Conservation (phyloP, 495 filamentous ascomycete species). For the Hyaloscypha variabilis region DNA sequence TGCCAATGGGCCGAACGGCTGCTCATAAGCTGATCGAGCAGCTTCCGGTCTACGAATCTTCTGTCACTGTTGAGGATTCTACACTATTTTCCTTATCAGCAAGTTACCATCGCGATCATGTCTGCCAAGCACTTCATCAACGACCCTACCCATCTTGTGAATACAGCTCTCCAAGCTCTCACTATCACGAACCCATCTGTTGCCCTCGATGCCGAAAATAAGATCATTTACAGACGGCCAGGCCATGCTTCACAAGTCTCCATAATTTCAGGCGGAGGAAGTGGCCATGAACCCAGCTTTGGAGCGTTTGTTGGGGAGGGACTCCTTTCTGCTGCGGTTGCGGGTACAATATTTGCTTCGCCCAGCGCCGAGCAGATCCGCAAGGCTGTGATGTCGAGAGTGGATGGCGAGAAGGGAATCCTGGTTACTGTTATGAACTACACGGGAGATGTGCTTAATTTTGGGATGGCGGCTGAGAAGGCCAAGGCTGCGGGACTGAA, state of each 20-base stretch:
- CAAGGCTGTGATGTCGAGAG: slow-evolving; percentile 69
- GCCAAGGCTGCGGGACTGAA: slow-evolving; percentile 77
- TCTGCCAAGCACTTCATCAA: slow-evolving; percentile 90
- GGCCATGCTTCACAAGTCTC: slow-evolving; percentile 55
- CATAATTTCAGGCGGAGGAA: slow-evolving; percentile 87
- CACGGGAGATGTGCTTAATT: slow-evolving; percentile 89
- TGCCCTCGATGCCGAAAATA: slow-evolving; percentile 77
- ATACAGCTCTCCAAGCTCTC: slow-evolving; percentile 72
- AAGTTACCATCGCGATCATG: slow-evolving; percentile 35
- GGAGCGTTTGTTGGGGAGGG: slow-evolving; percentile 68
- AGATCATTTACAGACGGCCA: slow-evolving; percentile 82
- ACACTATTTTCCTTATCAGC: not conserved
- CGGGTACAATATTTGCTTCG: slow-evolving; percentile 91
- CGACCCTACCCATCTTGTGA: slow-evolving; percentile 79
- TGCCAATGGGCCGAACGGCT: not conserved
- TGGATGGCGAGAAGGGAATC: slow-evolving; percentile 72
- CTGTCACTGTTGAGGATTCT: not conserved
- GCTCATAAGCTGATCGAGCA: not conserved
- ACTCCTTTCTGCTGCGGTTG: slow-evolving; percentile 82
- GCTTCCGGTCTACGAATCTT: not conserved
- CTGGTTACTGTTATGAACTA: slow-evolving; percentile 72
- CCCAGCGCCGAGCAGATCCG: slow-evolving; percentile 88
- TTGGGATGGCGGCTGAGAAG: slow-evolving; percentile 94
- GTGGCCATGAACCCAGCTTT: slow-evolving; percentile 92
- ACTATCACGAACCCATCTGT: slow-evolving; percentile 86